phyloP scores from a whole-genome alignment of 345 rosid species.

The Gossypium thurberi region DNA sequence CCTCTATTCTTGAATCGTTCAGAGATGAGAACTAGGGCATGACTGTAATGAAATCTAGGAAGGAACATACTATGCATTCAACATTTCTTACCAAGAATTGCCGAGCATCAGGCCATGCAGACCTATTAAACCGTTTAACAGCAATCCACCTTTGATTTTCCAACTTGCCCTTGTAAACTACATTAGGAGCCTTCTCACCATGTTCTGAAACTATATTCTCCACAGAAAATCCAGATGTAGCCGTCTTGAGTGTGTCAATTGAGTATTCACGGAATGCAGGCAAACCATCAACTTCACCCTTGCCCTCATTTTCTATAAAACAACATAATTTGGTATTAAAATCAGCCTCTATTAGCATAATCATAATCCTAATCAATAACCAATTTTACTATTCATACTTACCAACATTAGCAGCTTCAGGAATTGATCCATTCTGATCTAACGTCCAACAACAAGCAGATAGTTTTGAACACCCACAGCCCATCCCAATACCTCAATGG shows the following conservation, averaged over 20 bases:
- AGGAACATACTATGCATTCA: background rate
- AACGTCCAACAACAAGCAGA: conserved; percentile 56
- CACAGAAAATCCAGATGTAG: conserved; percentile 80
- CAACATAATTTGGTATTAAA: conserved; percentile 3
- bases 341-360: background rate
- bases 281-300: conserved; percentile 33
- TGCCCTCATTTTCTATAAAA: conserved; percentile 48
- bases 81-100: conserved; percentile 60
- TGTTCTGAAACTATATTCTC: conserved; percentile 94
- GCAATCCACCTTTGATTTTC: conserved; percentile 75
- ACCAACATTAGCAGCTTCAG: conserved; percentile 57
- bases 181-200: conserved; percentile 95
- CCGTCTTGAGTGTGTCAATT: conserved; percentile 61
- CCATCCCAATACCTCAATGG: conserved; percentile 18
- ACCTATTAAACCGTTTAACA: conserved; percentile 77
- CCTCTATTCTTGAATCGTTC: background rate
- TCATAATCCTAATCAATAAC: background rate
- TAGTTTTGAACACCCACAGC: conserved; percentile 56
- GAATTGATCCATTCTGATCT: conserved; percentile 55
- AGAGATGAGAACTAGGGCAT: background rate
- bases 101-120: conserved; percentile 88
- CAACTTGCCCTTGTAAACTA: conserved; percentile 85
- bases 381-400: background rate
- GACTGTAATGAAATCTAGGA: background rate
- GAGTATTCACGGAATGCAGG: conserved; percentile 71